Conservation (phyloP, 768 basidiomycete species). For the Boletus pseudo-olivaceus region DNA sequence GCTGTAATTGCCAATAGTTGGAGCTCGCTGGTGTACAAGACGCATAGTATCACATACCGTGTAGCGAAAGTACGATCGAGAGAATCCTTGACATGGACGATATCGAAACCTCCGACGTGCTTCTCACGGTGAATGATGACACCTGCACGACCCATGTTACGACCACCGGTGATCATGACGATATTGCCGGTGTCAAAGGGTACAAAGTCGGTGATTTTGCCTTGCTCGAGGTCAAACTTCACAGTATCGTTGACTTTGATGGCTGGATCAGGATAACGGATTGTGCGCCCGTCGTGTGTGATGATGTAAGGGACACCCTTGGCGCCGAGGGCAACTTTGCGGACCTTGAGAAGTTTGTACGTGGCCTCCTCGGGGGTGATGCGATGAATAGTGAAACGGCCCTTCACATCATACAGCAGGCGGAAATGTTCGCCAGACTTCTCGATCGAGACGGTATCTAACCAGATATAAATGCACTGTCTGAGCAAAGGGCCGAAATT, state of each 20-base stretch:
- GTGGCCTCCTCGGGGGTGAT: slow-evolving; percentile 96
- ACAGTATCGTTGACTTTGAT: slow-evolving; percentile 97
- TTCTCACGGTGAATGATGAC: slow-evolving; percentile 95
- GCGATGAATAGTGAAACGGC: slow-evolving; percentile 99
- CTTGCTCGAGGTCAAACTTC: slow-evolving; percentile 93
- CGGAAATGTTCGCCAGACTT: slow-evolving; percentile 99
- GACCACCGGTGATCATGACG: slow-evolving; percentile 96
- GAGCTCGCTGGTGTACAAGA: background rate
- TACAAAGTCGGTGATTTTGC: slow-evolving; percentile 89
- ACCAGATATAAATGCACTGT: slow-evolving; percentile 1
- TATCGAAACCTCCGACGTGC: slow-evolving; percentile 98
- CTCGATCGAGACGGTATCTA: slow-evolving; percentile 95
- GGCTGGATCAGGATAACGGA: slow-evolving; percentile 96
- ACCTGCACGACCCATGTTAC: slow-evolving; percentile 99
- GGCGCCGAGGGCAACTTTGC: slow-evolving; percentile 84
- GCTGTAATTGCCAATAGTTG: slow-evolving; percentile 38
- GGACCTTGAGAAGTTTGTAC: slow-evolving; percentile 96
- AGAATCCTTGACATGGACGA: slow-evolving; percentile 95
- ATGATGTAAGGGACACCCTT: slow-evolving; percentile 96
- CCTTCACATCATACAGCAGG: slow-evolving; percentile 98
- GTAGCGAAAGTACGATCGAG: slow-evolving; percentile 96
- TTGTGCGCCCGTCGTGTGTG: slow-evolving; percentile 99
- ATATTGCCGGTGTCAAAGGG: slow-evolving; percentile 98
- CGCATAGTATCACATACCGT: slow-evolving; percentile 54
- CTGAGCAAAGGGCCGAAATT: background rate